Evolutionary conservation across 2,329 filamentous ascomycete species (phyloP).

Genomic region (Nannizzia gypsea): DNA sequence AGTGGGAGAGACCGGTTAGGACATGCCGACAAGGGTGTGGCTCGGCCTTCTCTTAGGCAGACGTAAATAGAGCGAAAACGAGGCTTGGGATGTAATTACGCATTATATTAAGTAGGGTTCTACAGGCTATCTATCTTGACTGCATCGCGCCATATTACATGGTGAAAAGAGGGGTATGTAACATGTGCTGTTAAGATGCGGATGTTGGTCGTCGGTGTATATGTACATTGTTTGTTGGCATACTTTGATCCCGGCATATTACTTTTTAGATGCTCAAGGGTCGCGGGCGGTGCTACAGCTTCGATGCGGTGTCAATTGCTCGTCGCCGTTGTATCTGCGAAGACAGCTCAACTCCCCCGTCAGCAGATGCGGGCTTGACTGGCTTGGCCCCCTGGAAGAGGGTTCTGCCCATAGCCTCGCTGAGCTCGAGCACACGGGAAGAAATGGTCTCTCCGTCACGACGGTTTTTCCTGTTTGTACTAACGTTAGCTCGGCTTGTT

Average conservation of each 20-base stretch:
- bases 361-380: conserved; percentile 8
- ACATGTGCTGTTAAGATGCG: neutral
- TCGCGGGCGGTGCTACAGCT: neutral
- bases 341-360: conserved; percentile 23
- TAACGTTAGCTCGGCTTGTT: neutral
- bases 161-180: neutral
- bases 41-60: too few species aligned
- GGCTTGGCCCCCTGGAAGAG: conserved; percentile 44
- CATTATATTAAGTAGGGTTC: neutral
- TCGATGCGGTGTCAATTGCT: conserved; percentile 20
- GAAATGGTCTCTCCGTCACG: conserved; percentile 86
- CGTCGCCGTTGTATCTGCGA: conserved; percentile 28
- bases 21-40: too few species aligned
- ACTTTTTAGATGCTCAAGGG: neutral
- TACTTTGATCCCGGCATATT: neutral
- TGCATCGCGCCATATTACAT: neutral
- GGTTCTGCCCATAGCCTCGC: conserved; percentile 58
- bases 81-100: neutral
- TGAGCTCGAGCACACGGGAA: conserved; percentile 64
- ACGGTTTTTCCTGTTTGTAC: conserved; percentile 57
- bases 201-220: neutral
- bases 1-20: too few species aligned
- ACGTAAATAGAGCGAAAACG: neutral
- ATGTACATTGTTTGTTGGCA: neutral
- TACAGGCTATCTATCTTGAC: neutral